phyloP scores from a whole-genome alignment of 2,329 filamentous ascomycete species.

The Phyllosticta ampelicida region DNA sequence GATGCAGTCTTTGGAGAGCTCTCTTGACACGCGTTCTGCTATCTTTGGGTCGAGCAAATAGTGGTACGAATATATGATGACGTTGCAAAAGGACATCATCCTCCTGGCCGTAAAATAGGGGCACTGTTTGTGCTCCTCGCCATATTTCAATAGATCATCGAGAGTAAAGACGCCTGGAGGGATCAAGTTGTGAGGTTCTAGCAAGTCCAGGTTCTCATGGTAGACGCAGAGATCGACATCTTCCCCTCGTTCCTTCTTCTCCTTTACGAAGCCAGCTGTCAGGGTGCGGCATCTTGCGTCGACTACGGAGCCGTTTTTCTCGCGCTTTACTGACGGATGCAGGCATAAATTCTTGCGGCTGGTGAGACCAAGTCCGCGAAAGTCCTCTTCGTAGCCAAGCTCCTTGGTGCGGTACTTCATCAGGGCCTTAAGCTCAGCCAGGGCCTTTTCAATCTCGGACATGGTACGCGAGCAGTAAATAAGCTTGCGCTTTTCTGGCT shows the following conservation, averaged over 20 bases:
- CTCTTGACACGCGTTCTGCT: constrained; percentile 85
- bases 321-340: constrained; percentile 88
- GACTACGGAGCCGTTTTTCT: constrained; percentile 89
- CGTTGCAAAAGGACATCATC: constrained; percentile 99
- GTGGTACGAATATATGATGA: constrained; percentile 99
- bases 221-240: constrained; percentile 91
- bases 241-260: constrained; percentile 92
- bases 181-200: constrained; percentile 90
- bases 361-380: constrained; percentile 80
- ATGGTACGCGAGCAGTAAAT: constrained; percentile 99
- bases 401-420: constrained; percentile 93
- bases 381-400: constrained; percentile 85
- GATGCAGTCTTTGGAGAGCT: constrained; percentile 95
- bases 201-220: constrained; percentile 91
- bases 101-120: constrained; percentile 92
- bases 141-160: constrained; percentile 77
- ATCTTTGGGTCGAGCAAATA: constrained; percentile 98
- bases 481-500: constrained; percentile 85
- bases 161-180: constrained; percentile 94
- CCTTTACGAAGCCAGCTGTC: constrained; percentile 93
- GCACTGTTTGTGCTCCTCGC: constrained; percentile 92
- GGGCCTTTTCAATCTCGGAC: constrained; percentile 97
- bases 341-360: constrained; percentile 96
- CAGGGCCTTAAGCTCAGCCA: constrained; percentile 78
- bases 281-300: constrained; percentile 93